These are phyloP conservation scores for Trichosanthes cucumerina DNA, from an alignment of 306 rosid species.

Conservation along the genomic window DNA sequence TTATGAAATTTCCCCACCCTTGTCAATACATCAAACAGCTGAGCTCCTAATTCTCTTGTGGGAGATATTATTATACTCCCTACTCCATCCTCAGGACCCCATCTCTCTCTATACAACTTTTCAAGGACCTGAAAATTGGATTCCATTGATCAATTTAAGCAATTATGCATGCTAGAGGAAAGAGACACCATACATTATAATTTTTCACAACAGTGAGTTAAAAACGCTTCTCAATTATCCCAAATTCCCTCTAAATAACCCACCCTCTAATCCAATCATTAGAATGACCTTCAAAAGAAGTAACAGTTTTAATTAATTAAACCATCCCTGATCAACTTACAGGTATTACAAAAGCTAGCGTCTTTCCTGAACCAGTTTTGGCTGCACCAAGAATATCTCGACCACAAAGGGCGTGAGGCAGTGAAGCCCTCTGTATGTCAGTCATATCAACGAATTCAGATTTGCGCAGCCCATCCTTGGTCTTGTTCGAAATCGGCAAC, in stretches of 20 bases:
- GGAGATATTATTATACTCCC: constrained; percentile 85
- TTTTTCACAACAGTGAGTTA: neutral
- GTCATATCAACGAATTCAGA: constrained; percentile 50
- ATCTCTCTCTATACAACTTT: constrained; percentile 66
- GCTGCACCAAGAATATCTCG: constrained; percentile 92
- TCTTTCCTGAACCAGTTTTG: constrained; percentile 90
- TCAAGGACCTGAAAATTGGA: constrained; percentile 52
- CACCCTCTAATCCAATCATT: neutral
- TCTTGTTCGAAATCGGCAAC: constrained; percentile 41
- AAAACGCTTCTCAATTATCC: neutral
- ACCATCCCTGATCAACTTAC: constrained; percentile 25
- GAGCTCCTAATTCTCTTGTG: constrained; percentile 77
- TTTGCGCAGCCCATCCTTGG: constrained; percentile 27
- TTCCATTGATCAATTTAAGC: neutral
- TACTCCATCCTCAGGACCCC: constrained; percentile 77
- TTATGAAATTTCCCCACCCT: constrained; percentile 57
- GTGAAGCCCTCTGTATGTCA: constrained; percentile 71
- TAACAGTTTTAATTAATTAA: neutral
- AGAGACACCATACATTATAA: neutral
- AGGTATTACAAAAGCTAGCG: constrained; percentile 77
- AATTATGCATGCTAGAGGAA: neutral
- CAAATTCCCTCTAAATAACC: neutral
- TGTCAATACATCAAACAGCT: constrained; percentile 64
- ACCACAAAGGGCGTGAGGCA: constrained; percentile 77
- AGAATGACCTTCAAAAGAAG: neutral